Evolutionary conservation across 306 rosid species (phyloP).

Genomic region (Abrus precatorius): DNA sequence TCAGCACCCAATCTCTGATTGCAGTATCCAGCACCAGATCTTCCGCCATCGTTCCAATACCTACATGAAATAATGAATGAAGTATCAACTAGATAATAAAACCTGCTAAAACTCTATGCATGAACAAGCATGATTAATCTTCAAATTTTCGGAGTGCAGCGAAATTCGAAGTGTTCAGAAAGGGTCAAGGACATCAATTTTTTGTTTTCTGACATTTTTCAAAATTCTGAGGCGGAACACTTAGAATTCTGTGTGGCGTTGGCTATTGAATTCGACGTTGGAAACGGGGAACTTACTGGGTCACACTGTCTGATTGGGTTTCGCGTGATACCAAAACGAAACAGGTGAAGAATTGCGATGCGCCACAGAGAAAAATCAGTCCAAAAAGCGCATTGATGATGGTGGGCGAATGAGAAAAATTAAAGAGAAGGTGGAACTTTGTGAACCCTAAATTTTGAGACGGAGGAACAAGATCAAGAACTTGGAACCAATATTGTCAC

Average conservation of each 20-base stretch:
- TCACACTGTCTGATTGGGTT: not conserved
- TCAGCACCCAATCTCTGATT: slow-evolving; percentile 98
- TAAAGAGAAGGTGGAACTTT: not conserved
- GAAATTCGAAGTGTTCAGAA: not conserved
- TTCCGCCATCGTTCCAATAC: slow-evolving; percentile 78
- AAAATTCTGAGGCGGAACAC: not conserved
- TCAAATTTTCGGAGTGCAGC: not conserved
- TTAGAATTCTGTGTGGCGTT: not conserved
- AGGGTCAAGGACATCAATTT: not conserved
- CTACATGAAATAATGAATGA: slow-evolving; percentile 5
- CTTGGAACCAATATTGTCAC: not conserved
- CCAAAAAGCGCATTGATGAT: not conserved
- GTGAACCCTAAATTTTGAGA: slow-evolving; percentile 26
- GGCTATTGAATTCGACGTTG: not conserved
- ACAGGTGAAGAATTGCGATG: not conserved
- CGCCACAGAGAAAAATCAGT: not conserved
- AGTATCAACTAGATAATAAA: slow-evolving; percentile 3
- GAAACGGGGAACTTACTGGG: slow-evolving; percentile 22
- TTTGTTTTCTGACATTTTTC: not conserved
- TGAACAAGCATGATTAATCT: not conserved
- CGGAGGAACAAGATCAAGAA: slow-evolving; percentile 9
- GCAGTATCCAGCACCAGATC: slow-evolving; percentile 98
- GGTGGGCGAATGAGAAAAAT: slow-evolving; percentile 1
- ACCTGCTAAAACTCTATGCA: not conserved
- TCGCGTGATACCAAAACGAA: not conserved